Evolutionary conservation across 768 basidiomycete species (phyloP), one percentile per base, ranked within the genome.

Genomic region (Crucibulum laeve): DNA sequence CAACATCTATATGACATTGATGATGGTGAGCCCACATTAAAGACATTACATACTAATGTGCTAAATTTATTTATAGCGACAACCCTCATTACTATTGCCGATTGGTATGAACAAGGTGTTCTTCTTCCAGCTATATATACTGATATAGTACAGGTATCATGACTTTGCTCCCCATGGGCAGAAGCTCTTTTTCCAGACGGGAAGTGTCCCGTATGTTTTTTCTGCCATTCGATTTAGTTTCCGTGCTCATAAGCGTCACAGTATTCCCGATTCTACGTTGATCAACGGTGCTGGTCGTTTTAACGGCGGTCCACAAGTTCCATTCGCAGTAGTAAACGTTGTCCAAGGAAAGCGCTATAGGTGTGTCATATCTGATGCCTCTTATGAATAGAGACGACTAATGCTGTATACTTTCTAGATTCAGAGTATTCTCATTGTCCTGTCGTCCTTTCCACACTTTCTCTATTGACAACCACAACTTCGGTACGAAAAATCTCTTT

Each of bases 361-460:
- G 25, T 70, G 11, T 14, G 8, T 14, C 24, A 5, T 8, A 10
- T 14, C 11, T 18, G 10, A 10, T 40, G 10, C 24, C 17, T 14
- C 8, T 10, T 21, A 8, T 40, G 7, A 11, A 11, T 14, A 40
- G 5, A 10, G 22, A 8, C 7, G 5, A 22, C 13, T 22, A 11
- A 19, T 11, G 8, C 17, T n/a, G n/a, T n/a, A n/a, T n/a, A n/a
- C n/a, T n/a, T 7, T 10, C 13, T 25, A 40, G 38, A 24, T 40
- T 79, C 54, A 75, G 77, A 10, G 25, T 79, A 13, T 54, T 80
- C 48, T 55, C 60, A 26, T 63, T 66, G 18, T 65, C 76, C n/a
- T 79, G 79, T 52, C 62, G 68, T 11, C 69, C 70, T 0, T 64
- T 60, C 53, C 65, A 64, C 54, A 61, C 52, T 1, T 62, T 69